Conservation (phyloP, 345 rosid species). For the Eucalyptus camaldulensis region DNA sequence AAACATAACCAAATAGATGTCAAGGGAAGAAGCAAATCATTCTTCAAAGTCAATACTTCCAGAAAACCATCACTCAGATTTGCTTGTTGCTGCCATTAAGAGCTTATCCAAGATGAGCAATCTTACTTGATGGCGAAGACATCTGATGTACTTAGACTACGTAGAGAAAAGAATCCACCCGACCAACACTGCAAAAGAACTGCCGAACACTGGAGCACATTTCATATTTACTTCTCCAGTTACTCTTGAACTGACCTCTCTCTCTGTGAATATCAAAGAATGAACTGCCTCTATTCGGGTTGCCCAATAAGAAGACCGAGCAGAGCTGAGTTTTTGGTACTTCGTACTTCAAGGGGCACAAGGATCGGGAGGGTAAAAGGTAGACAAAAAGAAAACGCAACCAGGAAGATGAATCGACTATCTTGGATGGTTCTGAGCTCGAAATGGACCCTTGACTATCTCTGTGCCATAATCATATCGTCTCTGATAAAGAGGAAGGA, state of each 20-base stretch:
- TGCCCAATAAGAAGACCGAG: not conserved
- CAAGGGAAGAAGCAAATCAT: not conserved
- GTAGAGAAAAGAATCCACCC: not conserved
- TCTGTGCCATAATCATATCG: too few relatives aligned
- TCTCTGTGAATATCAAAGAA: not conserved
- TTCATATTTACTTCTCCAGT: not conserved
- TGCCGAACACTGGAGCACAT: not conserved
- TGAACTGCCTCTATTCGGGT: not conserved
- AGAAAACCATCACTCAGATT: not conserved
- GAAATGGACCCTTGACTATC: too few relatives aligned
- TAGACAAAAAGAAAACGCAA: too few relatives aligned
- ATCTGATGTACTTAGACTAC: not conserved
- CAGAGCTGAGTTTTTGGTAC: too few relatives aligned
- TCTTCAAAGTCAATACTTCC: not conserved
- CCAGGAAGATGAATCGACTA: not conserved
- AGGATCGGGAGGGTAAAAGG: too few relatives aligned
- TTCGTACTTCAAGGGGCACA: too few relatives aligned
- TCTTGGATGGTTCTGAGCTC: too few relatives aligned
- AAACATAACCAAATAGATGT: not conserved
- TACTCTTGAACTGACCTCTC: not conserved
- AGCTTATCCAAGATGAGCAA: not conserved
- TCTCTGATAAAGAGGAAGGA: too few relatives aligned
- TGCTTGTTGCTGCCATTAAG: not conserved
- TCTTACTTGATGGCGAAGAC: not conserved
- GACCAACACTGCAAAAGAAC: not conserved